phyloP scores from a whole-genome alignment of 257 asterid genomes.

The Voacanga thouarsii region DNA sequence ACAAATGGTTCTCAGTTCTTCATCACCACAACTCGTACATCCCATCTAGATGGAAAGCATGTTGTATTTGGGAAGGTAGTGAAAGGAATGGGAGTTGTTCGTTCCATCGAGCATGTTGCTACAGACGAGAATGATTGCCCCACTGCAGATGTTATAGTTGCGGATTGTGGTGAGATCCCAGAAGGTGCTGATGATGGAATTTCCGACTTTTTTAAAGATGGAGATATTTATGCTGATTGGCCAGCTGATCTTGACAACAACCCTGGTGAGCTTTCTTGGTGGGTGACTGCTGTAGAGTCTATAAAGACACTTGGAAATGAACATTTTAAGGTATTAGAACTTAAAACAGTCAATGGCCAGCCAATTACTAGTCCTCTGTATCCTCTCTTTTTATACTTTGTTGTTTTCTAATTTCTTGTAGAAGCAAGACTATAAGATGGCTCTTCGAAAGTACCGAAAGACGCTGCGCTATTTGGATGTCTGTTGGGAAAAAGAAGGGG shows the following conservation, averaged over 20 bases:
- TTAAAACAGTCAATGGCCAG: not conserved
- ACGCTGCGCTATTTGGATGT: slow-evolving; percentile 91
- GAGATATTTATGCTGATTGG: slow-evolving; percentile 90
- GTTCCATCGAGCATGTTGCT: slow-evolving; percentile 71
- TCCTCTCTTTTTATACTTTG: not conserved
- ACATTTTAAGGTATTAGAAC: slow-evolving; percentile 63
- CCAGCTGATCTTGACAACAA: slow-evolving; percentile 74
- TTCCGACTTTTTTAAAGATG: slow-evolving; percentile 73
- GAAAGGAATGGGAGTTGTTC: slow-evolving; percentile 94
- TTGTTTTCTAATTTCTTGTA: slow-evolving; percentile 30
- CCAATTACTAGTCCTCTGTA: slow-evolving; percentile 7
- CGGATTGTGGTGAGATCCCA: slow-evolving; percentile 82
- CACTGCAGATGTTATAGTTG: slow-evolving; percentile 48
- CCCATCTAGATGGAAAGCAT: slow-evolving; percentile 89
- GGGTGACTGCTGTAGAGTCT: slow-evolving; percentile 70
- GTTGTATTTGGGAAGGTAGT: slow-evolving; percentile 88
- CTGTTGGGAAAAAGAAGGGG: slow-evolving; percentile 98
- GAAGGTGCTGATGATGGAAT: slow-evolving; percentile 83
- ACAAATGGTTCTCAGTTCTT: slow-evolving; percentile 92
- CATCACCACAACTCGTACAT: slow-evolving; percentile 84
- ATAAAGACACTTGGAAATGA: slow-evolving; percentile 85
- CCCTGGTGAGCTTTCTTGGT: slow-evolving; percentile 78
- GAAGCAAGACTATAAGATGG: slow-evolving; percentile 99
- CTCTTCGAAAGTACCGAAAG: slow-evolving; percentile 88
- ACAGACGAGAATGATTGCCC: slow-evolving; percentile 70